These are phyloP conservation scores for Nitzschia putrida DNA, from an alignment of 108 stramenopile species.

Conservation along the genomic window DNA sequence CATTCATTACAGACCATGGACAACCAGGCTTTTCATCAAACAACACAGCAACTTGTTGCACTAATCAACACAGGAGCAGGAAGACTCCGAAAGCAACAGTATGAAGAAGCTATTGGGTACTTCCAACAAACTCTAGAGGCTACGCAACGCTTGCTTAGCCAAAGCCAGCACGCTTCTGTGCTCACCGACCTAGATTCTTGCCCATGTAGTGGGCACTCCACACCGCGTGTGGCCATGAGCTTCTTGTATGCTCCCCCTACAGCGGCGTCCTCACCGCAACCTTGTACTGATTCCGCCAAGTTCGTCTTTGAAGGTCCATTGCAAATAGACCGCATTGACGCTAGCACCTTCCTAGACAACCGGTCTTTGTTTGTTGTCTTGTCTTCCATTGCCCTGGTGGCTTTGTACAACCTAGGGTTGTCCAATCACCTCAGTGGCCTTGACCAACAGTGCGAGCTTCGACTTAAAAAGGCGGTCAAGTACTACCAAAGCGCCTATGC, in stretches of 20 bases:
- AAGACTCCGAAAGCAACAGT: neutral
- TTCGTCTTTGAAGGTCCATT: neutral
- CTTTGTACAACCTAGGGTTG: neutral
- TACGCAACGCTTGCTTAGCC: neutral
- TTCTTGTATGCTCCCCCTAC: neutral
- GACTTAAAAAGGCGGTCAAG: neutral
- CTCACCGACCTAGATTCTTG: neutral
- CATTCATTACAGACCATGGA: neutral
- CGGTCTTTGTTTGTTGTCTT: neutral
- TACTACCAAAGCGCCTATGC: slow-evolving; percentile 1
- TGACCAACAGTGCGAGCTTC: neutral
- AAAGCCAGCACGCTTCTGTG: neutral
- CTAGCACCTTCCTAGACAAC: neutral
- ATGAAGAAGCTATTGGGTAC: neutral
- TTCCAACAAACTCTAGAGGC: neutral
- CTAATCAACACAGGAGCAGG: neutral
- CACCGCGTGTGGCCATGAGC: neutral
- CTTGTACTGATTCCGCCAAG: neutral
- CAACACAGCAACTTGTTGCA: neutral
- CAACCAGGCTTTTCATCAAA: neutral
- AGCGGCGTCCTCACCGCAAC: neutral
- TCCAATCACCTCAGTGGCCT: neutral
- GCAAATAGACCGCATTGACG: neutral
- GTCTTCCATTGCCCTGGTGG: neutral
- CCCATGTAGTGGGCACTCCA: neutral